Conservation (phyloP, 2,329 filamentous ascomycete genomes). For the Fusarium algeriense region DNA sequence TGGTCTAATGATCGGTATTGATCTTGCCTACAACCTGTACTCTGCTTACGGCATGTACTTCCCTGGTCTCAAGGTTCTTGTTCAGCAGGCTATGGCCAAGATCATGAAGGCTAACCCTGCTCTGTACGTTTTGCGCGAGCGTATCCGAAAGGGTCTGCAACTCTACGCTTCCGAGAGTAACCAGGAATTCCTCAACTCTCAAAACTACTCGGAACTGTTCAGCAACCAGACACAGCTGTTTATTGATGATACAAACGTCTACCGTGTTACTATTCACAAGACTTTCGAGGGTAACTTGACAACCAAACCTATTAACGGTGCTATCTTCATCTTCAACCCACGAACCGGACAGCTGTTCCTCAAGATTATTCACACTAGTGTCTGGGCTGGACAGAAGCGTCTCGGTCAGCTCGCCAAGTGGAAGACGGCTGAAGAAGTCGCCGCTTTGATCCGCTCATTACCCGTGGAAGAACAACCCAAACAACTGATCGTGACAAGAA, state of each 20-base stretch:
- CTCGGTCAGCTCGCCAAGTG: conserved; percentile 97
- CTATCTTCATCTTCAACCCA: conserved; percentile 99
- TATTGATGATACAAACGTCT: conserved; percentile 99
- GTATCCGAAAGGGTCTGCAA: conserved; percentile 98
- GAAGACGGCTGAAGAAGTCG: conserved; percentile 99
- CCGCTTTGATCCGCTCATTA: conserved; percentile 92
- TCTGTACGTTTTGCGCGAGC: conserved; percentile 94
- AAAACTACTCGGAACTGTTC: conserved; percentile 99
- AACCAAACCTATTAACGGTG: conserved; percentile 98
- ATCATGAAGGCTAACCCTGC: conserved; percentile 99
- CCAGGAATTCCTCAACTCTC: conserved; percentile 98
- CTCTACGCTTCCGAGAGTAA: conserved; percentile 98
- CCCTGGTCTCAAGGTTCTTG: conserved; percentile 92
- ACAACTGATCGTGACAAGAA: conserved; percentile 97
- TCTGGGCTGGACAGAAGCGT: conserved; percentile 99
- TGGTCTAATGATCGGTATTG: conserved; percentile 96
- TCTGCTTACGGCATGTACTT: conserved; percentile 99
- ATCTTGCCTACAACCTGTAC: conserved; percentile 97
- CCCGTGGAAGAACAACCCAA: conserved; percentile 99
- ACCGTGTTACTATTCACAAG: conserved; percentile 99
- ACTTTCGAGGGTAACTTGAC: conserved; percentile 99
- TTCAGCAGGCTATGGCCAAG: conserved; percentile 99
- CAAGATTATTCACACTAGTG: conserved; percentile 99
- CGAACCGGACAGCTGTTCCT: conserved; percentile 96
- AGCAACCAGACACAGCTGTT: conserved; percentile 99